phyloP scores from a whole-genome alignment of 1,284 basidiomycete genomes.

The Trametes pubescens region DNA sequence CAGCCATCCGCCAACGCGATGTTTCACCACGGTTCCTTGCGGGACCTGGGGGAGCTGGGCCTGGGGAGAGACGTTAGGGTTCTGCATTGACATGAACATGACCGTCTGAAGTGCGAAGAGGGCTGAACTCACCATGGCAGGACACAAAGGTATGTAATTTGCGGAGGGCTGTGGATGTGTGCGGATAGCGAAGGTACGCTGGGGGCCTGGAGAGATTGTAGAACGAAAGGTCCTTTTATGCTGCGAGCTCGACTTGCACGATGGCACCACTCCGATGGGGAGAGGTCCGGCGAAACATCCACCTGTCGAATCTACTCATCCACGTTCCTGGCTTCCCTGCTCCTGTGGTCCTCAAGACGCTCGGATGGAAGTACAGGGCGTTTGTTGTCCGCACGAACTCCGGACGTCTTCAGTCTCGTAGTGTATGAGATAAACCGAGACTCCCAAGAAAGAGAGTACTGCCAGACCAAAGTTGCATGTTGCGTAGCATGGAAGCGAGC shows the following conservation, averaged over 20 bases:
- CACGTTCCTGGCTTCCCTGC: not conserved
- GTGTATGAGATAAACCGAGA: too few relatives aligned
- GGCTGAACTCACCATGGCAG: not conserved
- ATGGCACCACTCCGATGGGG: not conserved
- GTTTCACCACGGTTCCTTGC: constrained; percentile 5
- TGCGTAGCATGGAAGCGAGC: constrained; percentile 6
- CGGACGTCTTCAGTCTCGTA: too few relatives aligned
- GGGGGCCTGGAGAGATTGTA: not conserved
- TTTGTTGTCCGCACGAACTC: too few relatives aligned
- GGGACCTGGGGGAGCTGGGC: not conserved
- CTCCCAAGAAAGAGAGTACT: too few relatives aligned
- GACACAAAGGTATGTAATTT: too few relatives aligned
- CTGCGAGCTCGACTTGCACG: not conserved
- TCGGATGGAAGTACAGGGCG: too few relatives aligned
- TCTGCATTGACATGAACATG: not conserved
- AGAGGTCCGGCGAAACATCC: too few relatives aligned
- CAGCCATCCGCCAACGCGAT: constrained; percentile 31
- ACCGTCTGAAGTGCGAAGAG: not conserved
- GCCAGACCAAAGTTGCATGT: not conserved
- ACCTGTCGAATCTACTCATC: too few relatives aligned
- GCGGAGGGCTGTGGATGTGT: not conserved
- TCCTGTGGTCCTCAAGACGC: too few relatives aligned
- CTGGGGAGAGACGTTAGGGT: too few relatives aligned
- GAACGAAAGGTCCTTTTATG: not conserved
- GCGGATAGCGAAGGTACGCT: too few relatives aligned